A percentile compares a stretch with the other conserved stretches of the same genome.
Conservation (phyloP, 2,329 filamentous ascomycete genomes). For the Curvularia eragrostidis region DNA sequence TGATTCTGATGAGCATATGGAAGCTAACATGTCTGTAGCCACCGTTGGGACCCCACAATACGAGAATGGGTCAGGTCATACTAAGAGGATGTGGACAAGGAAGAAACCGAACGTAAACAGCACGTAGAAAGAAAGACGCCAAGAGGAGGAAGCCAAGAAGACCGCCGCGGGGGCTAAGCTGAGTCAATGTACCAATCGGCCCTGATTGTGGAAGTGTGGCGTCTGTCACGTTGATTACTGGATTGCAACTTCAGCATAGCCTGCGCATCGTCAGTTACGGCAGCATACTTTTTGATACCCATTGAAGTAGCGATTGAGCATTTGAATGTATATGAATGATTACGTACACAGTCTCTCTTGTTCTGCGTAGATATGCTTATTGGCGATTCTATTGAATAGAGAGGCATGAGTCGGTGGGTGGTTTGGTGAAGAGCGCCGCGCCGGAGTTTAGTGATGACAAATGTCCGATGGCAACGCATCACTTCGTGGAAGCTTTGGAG, state of each 20-base stretch:
- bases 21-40: conserved; percentile 52
- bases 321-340: not conserved
- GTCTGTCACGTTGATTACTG: conserved; percentile 1
- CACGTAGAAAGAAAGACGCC: conserved; percentile 17
- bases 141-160: conserved; percentile 22
- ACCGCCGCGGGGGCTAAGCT: conserved; percentile 22
- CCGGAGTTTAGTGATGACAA: conserved; percentile 39
- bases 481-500: conserved; percentile 44
- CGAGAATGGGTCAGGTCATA: conserved; percentile 66
- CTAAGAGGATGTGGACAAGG: conserved; percentile 23
- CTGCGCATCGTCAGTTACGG: conserved; percentile 5
- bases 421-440: conserved; percentile 2
- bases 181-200: conserved; percentile 30
- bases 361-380: not conserved
- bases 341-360: not conserved
- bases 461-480: conserved; percentile 38
- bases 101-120: conserved; percentile 12
- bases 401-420: not conserved
- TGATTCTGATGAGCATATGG: not conserved
- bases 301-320: not conserved
- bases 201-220: conserved; percentile 7
- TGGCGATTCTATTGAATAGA: not conserved
- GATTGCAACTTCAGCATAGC: conserved; percentile 11
- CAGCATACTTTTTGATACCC: conserved; percentile 32
- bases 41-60: conserved; percentile 64